phyloP scores from a whole-genome alignment of 2,329 filamentous ascomycete genomes.

The Beauveria medogensis region DNA sequence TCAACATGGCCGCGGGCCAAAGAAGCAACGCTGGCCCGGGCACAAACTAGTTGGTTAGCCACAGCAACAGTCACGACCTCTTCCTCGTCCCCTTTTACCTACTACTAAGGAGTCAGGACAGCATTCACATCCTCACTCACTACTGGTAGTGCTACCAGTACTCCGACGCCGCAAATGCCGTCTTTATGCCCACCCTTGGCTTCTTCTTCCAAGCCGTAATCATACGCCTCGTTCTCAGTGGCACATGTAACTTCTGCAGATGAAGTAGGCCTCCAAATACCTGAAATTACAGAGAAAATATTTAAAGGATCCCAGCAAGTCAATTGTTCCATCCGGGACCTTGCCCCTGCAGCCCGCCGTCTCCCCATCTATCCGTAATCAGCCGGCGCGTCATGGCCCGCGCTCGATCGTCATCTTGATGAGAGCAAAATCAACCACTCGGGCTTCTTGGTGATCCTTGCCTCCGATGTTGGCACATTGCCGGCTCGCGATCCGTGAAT shows the following conservation, averaged over 20 bases:
- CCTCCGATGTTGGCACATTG: neutral
- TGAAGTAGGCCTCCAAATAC: no score
- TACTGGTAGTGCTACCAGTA: neutral
- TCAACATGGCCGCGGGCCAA: neutral
- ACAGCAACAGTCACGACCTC: neutral
- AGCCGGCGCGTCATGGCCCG: neutral
- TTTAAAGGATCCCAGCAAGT: neutral
- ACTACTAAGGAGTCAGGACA: neutral
- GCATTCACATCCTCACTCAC: neutral
- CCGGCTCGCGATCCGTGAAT: neutral
- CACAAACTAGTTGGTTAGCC: neutral
- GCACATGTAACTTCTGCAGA: neutral
- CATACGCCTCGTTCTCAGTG: neutral
- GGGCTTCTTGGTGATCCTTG: neutral
- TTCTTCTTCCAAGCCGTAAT: neutral
- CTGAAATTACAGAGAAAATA: neutral
- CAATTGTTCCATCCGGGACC: neutral
- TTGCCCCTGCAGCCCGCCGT: neutral
- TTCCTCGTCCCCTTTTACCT: neutral
- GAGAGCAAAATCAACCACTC: neutral
- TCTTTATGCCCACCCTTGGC: neutral
- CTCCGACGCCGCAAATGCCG: neutral
- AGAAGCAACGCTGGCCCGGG: neutral
- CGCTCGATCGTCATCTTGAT: slow-evolving; percentile 2
- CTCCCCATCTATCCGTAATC: neutral